phyloP scores from a whole-genome alignment of 495 filamentous ascomycete species.

The Xylaria intraflava region DNA sequence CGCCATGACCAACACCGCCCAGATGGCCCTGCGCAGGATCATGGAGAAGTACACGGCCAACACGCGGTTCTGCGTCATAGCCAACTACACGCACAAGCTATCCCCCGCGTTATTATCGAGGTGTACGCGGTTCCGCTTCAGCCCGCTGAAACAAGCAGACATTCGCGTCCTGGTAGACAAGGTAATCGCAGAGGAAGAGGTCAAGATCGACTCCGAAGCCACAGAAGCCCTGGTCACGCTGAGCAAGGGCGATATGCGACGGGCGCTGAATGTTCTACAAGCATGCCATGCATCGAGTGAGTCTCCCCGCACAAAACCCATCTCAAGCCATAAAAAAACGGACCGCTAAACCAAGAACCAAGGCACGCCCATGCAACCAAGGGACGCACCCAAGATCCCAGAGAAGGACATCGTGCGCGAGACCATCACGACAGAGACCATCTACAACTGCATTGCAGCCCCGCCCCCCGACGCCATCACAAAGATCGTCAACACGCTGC shows the following conservation, averaged over 20 bases:
- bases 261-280: conserved; percentile 91
- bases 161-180: conserved; percentile 78
- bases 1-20: conserved; percentile 93
- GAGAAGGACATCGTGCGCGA: conserved; percentile 62
- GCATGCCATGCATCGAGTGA: conserved; percentile 90
- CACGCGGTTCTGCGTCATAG: conserved; percentile 96
- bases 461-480: conserved; percentile 86
- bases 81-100: conserved; percentile 99
- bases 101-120: conserved; percentile 86
- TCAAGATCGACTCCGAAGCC: conserved; percentile 75
- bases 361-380: conserved; percentile 64
- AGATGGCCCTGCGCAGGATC: conserved; percentile 93
- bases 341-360: conserved; percentile 20
- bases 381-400: conserved; percentile 52
- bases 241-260: conserved; percentile 92
- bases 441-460: conserved; percentile 96
- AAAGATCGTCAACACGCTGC: conserved; percentile 73
- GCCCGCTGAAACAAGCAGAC: conserved; percentile 79
- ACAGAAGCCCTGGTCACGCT: conserved; percentile 73
- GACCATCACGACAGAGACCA: conserved; percentile 79
- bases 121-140: conserved; percentile 94
- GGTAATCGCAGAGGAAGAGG: conserved; percentile 80
- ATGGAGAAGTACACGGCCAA: conserved; percentile 99
- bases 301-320: conserved; percentile 17
- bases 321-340: not conserved